phyloP scores from a whole-genome alignment of 495 filamentous ascomycete genomes.

The Penicillium manginii region DNA sequence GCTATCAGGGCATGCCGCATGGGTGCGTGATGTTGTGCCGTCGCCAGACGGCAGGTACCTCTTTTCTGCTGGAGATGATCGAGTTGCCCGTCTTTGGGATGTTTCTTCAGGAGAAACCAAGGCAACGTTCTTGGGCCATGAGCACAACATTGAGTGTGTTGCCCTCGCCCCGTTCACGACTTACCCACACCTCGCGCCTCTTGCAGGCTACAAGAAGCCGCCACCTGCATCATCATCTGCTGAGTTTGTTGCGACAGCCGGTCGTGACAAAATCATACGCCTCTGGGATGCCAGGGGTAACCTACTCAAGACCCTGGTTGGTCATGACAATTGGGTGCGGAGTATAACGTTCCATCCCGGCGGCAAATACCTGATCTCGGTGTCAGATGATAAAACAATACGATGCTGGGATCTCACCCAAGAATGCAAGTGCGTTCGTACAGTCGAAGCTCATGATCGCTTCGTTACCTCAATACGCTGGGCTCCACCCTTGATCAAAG shows the following conservation, averaged over 20 bases:
- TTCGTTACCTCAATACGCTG: slow-evolving; percentile 89
- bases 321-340: slow-evolving; percentile 97
- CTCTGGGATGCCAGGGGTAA: slow-evolving; percentile 89
- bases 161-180: slow-evolving; percentile 80
- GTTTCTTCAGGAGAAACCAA: slow-evolving; percentile 68
- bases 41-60: slow-evolving; percentile 85
- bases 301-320: slow-evolving; percentile 81
- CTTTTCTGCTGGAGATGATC: slow-evolving; percentile 84
- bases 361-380: slow-evolving; percentile 87
- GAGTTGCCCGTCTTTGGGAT: slow-evolving; percentile 86
- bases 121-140: slow-evolving; percentile 82
- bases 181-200: slow-evolving; percentile 73
- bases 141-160: slow-evolving; percentile 88
- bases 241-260: slow-evolving; percentile 91
- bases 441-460: slow-evolving; percentile 76
- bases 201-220: slow-evolving; percentile 81
- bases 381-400: slow-evolving; percentile 88
- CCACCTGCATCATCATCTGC: slow-evolving; percentile 72
- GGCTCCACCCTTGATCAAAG: slow-evolving; percentile 77
- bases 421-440: slow-evolving; percentile 88
- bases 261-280: slow-evolving; percentile 88
- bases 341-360: slow-evolving; percentile 89
- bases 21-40: slow-evolving; percentile 88
- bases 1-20: slow-evolving; percentile 76
- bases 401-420: slow-evolving; percentile 95